Evolutionary conservation across 2,329 filamentous ascomycete species (phyloP).

Genomic region (Lasiodiplodia sp.): DNA sequence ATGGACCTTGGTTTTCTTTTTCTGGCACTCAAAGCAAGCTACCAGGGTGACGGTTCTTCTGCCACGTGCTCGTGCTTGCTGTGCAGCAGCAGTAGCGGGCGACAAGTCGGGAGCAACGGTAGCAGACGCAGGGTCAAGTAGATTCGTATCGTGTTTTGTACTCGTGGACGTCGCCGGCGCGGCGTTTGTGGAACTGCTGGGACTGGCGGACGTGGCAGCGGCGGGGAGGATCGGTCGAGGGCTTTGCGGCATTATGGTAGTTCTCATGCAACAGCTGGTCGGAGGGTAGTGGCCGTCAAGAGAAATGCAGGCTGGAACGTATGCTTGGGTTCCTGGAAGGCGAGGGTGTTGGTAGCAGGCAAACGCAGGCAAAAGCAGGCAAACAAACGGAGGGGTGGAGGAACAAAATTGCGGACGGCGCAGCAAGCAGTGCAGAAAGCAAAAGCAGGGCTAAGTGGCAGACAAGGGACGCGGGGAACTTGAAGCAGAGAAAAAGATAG

Average conservation of each 20-base stretch:
- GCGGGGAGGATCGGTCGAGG: conserved; percentile 12
- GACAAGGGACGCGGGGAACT: conserved; percentile 13
- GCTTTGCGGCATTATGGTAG: conserved; percentile 15
- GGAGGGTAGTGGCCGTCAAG: not conserved
- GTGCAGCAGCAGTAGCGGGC: not conserved
- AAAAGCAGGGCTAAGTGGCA: conserved; percentile 3
- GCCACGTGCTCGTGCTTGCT: conserved; percentile 7
- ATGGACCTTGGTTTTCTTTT: conserved; percentile 27
- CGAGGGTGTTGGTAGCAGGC: conserved; percentile 2
- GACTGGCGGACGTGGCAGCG: not conserved
- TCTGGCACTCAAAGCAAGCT: conserved; percentile 26
- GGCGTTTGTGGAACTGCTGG: conserved; percentile 20
- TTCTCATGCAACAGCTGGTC: not conserved
- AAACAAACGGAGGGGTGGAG: conserved; percentile 16
- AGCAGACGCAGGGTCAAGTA: not conserved
- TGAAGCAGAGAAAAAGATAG: not conserved
- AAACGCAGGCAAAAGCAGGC: conserved; percentile 12
- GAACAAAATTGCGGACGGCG: conserved; percentile 20
- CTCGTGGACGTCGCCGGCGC: not conserved
- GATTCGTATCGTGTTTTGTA: not conserved
- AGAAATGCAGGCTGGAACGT: not conserved
- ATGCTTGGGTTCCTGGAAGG: conserved; percentile 1
- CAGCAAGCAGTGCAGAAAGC: conserved; percentile 1
- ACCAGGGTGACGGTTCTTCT: conserved; percentile 23
- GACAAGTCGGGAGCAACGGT: not conserved